These are phyloP conservation scores for Truncatella angustata DNA, from an alignment of 2,329 filamentous ascomycete species.

Conservation along the genomic window DNA sequence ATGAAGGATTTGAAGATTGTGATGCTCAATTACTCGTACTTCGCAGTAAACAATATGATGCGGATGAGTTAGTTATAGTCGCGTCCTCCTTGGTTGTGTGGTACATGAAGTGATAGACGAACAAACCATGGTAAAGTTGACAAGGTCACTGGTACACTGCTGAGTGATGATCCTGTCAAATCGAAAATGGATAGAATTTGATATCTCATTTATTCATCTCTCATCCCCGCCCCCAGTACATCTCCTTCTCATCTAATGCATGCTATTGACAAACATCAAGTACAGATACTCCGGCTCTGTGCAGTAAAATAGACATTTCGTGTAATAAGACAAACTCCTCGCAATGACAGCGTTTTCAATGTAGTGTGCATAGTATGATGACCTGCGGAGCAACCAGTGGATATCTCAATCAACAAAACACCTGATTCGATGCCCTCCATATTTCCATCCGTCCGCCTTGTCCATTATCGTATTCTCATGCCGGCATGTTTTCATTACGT, in stretches of 20 bases:
- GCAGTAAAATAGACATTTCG: too few species aligned
- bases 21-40: too few species aligned
- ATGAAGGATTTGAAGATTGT: too few species aligned
- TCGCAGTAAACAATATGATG: too few species aligned
- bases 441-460: constrained; percentile 5
- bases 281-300: neutral
- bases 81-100: too few species aligned
- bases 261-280: neutral
- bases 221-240: too few species aligned
- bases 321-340: constrained; percentile 4
- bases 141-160: too few species aligned
- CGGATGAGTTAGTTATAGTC: too few species aligned
- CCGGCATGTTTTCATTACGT: constrained; percentile 8
- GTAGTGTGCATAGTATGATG: neutral
- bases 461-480: constrained; percentile 7
- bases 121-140: too few species aligned
- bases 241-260: neutral
- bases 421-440: constrained; percentile 5
- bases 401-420: constrained; percentile 2
- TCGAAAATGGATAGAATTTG: too few species aligned
- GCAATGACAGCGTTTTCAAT: neutral
- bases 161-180: too few species aligned
- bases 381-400: neutral
- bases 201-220: neutral
- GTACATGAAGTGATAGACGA: too few species aligned